Evolutionary conservation across 306 rosid genomes (phyloP).

Genomic region (Cucumis sativus): DNA sequence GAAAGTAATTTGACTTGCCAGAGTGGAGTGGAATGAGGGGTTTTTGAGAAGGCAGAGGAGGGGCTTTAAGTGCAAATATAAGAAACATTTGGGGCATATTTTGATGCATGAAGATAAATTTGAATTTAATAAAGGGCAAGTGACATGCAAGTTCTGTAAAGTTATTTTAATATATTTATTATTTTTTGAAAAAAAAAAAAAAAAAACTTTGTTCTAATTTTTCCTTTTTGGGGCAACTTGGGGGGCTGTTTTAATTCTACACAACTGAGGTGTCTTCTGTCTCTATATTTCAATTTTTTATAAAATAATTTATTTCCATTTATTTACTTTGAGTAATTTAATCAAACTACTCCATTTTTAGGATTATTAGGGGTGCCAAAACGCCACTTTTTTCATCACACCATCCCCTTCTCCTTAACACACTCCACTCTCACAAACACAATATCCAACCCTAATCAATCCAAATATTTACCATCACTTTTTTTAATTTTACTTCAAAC

Average conservation of each 20-base stretch:
- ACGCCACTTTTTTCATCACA: no score
- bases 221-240: not conserved
- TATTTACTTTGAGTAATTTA: not conserved
- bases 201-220: not conserved
- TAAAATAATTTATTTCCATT: not conserved
- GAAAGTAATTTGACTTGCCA: not conserved
- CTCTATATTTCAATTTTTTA: not conserved
- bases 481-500: no score
- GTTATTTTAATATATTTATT: not conserved
- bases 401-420: no score
- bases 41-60: conserved; percentile 59
- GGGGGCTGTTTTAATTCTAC: not conserved
- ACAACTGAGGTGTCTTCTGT: not conserved
- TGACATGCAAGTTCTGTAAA: conserved; percentile 75
- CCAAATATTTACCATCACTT: no score
- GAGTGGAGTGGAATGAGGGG: conserved; percentile 27
- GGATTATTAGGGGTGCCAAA: not conserved
- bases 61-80: conserved; percentile 39
- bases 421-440: no score
- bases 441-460: no score
- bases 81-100: conserved; percentile 18
- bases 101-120: conserved; percentile 33
- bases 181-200: no score
- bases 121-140: conserved; percentile 35
- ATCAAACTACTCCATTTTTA: not conserved